These are phyloP conservation scores for Coccomyxa subellipsoidea DNA, from an alignment of 163 green algal species.

Conservation along the genomic window DNA sequence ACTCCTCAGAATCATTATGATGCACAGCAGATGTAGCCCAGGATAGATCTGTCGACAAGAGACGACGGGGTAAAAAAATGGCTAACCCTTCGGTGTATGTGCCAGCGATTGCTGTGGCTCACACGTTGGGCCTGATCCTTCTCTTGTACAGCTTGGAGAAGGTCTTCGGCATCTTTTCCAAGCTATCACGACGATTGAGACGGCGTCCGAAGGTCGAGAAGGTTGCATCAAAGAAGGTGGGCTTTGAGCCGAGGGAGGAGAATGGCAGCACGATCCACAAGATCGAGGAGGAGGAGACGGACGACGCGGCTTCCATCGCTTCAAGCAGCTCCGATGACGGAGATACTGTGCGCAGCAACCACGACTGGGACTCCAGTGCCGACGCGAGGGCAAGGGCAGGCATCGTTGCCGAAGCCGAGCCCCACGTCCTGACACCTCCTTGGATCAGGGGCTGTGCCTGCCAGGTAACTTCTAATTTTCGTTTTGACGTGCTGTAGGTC, in stretches of 20 bases:
- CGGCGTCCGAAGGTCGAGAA: neutral
- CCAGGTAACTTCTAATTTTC: neutral
- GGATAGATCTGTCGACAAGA: too few relatives aligned
- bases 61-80: neutral
- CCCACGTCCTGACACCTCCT: neutral
- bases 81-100: neutral
- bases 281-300: neutral
- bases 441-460: conserved; percentile 2
- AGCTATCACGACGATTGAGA: neutral
- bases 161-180: neutral
- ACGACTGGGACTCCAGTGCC: neutral
- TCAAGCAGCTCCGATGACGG: neutral
- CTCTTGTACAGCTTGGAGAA: conserved; percentile 12
- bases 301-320: neutral
- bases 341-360: neutral
- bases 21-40: too few relatives aligned
- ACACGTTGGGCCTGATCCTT: neutral
- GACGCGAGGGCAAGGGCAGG: neutral
- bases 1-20: too few relatives aligned
- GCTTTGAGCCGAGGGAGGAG: neutral
- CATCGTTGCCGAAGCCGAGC: neutral
- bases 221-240: neutral
- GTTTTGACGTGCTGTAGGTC: neutral
- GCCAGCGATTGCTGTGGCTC: neutral
- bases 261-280: neutral